Evolutionary conservation across 441 rosid genomes (phyloP).

Genomic region (Mallotus repandus): DNA sequence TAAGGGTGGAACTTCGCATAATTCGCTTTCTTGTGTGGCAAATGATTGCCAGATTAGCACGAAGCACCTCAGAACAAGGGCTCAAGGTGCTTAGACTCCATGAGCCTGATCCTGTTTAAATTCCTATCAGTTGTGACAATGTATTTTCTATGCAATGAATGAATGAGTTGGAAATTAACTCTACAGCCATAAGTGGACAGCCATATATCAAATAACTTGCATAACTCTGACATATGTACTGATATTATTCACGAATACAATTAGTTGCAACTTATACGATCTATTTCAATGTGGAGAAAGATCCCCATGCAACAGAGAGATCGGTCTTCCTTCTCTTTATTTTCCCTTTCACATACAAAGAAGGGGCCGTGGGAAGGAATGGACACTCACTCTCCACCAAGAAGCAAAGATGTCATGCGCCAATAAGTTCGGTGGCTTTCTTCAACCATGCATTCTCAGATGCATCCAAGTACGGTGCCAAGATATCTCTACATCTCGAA

Average conservation of each 20-base stretch:
- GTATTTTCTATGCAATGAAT: background rate
- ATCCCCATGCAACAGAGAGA: background rate
- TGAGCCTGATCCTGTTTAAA: too few relatives aligned
- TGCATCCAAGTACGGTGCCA: conserved; percentile 63
- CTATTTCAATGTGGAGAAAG: background rate
- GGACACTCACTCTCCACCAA: background rate
- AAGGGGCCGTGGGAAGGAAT: background rate
- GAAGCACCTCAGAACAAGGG: too few relatives aligned
- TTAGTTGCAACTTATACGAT: too few relatives aligned
- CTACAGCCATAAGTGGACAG: too few relatives aligned
- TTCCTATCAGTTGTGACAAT: background rate
- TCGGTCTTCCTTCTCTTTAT: background rate
- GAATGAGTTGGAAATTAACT: background rate
- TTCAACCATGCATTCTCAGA: conserved; percentile 79
- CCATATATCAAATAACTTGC: too few relatives aligned
- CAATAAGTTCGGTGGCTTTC: conserved; percentile 77
- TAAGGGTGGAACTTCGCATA: conserved; percentile 27
- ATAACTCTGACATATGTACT: too few relatives aligned
- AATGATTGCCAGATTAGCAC: conserved; percentile 12
- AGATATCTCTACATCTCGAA: conserved; percentile 60
- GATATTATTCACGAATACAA: too few relatives aligned
- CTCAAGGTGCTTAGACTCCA: background rate
- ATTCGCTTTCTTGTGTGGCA: conserved; percentile 27
- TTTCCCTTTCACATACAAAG: background rate
- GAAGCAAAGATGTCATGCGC: conserved; percentile 29